Evolutionary conservation across 2,329 filamentous ascomycete genomes (phyloP).

Genomic region (Xylariaceae sp.): DNA sequence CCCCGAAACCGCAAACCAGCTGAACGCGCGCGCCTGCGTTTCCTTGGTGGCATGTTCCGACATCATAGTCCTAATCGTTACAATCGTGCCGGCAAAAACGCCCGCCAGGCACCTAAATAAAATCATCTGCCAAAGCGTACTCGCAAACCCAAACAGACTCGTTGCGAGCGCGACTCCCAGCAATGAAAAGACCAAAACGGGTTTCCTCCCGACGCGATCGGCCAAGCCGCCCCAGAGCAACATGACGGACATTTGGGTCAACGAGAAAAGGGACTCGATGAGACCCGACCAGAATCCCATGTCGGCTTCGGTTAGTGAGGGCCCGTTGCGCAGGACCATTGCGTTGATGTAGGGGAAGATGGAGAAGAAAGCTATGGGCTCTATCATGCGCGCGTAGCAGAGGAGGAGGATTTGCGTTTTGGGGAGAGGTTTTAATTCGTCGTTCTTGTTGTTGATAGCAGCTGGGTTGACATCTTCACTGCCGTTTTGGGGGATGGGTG

Average conservation of each 20-base stretch:
- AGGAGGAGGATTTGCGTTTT: constrained; percentile 65
- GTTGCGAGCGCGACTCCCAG: constrained; percentile 59
- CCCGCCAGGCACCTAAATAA: constrained; percentile 67
- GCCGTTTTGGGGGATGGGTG: constrained; percentile 1
- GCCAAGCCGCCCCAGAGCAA: constrained; percentile 66
- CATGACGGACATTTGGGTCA: constrained; percentile 75
- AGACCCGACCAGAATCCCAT: constrained; percentile 77
- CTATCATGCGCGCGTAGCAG: constrained; percentile 68
- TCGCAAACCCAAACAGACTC: constrained; percentile 64
- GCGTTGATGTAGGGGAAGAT: constrained; percentile 78
- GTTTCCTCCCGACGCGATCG: constrained; percentile 68
- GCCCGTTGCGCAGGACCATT: constrained; percentile 67
- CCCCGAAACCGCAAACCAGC: constrained; percentile 70
- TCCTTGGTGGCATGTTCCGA: constrained; percentile 65
- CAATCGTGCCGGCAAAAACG: constrained; percentile 67
- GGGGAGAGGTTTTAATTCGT: constrained; percentile 50
- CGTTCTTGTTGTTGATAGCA: constrained; percentile 15
- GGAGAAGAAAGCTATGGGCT: constrained; percentile 78
- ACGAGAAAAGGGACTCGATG: constrained; percentile 69
- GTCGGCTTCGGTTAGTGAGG: constrained; percentile 57
- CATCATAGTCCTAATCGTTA: constrained; percentile 75
- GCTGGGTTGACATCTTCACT: constrained; percentile 2
- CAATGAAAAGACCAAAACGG: constrained; percentile 65
- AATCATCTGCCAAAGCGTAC: constrained; percentile 69
- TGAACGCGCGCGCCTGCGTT: constrained; percentile 70